These are phyloP conservation scores for Gloeopeniophorella convolvens DNA, from an alignment of 768 basidiomycete genomes.

Conservation along the genomic window DNA sequence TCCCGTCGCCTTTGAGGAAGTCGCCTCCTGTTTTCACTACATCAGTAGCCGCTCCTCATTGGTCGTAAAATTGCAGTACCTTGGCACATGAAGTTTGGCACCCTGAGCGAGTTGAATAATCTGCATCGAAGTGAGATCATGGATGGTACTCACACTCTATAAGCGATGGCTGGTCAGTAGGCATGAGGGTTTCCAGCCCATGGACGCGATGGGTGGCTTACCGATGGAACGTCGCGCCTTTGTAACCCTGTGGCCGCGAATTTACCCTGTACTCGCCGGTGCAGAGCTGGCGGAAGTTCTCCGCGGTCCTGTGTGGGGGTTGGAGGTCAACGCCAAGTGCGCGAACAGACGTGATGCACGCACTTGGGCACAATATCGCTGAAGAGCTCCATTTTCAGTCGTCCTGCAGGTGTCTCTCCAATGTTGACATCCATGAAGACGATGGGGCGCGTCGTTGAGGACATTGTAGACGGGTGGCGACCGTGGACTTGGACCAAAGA, in stretches of 20 bases:
- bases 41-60: background rate
- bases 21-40: constrained; percentile 62
- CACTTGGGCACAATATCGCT: constrained; percentile 94
- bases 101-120: constrained; percentile 36
- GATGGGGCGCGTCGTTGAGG: constrained; percentile 59
- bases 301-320: constrained; percentile 67
- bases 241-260: constrained; percentile 85
- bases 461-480: background rate
- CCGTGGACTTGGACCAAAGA: background rate
- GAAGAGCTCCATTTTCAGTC: constrained; percentile 97
- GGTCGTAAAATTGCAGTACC: constrained; percentile 33
- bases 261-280: constrained; percentile 93
- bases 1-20: constrained; percentile 91
- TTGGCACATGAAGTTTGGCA: constrained; percentile 96
- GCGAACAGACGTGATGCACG: constrained; percentile 23
- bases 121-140: constrained; percentile 5
- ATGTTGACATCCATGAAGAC: constrained; percentile 98
- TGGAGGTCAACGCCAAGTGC: constrained; percentile 3
- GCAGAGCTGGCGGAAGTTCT: constrained; percentile 96
- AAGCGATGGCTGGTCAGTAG: constrained; percentile 20
- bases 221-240: constrained; percentile 89
- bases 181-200: constrained; percentile 22
- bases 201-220: constrained; percentile 29
- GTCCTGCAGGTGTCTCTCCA: constrained; percentile 91
- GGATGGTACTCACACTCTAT: constrained; percentile 57